Evolutionary conservation across 768 basidiomycete species (phyloP).

Genomic region (Chiua virens): DNA sequence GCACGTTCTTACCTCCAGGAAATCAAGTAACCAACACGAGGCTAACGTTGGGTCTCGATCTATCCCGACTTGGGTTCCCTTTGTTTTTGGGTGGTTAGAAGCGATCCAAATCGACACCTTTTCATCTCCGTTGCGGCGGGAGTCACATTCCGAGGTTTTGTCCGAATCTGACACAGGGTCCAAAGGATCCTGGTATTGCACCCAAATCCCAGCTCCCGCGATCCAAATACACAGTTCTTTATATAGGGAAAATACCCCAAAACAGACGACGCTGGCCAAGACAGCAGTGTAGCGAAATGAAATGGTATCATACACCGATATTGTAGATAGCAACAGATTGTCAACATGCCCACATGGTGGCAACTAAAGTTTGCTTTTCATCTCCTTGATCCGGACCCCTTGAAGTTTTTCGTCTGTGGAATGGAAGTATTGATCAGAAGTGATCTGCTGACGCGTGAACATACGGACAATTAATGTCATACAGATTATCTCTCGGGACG

Average conservation of each 20-base stretch:
- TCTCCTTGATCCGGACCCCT: slow-evolving; percentile 40
- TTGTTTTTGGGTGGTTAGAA: slow-evolving; percentile 6
- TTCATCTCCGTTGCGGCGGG: background rate
- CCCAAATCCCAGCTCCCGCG: background rate
- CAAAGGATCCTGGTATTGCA: background rate
- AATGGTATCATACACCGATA: background rate
- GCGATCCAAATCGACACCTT: background rate
- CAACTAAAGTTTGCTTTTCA: slow-evolving; percentile 40
- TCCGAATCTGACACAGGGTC: background rate
- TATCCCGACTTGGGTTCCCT: slow-evolving; percentile 15
- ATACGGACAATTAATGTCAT: slow-evolving; percentile 75
- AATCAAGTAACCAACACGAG: slow-evolving; percentile 9
- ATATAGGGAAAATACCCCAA: background rate
- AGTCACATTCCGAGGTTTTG: background rate
- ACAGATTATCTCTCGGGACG: slow-evolving; percentile 74
- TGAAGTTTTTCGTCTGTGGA: slow-evolving; percentile 43
- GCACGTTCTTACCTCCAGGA: slow-evolving; percentile 4
- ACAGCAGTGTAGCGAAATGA: background rate
- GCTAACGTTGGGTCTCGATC: background rate
- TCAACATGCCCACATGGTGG: background rate
- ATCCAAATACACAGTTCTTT: background rate
- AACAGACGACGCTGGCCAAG: no score
- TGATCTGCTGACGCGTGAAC: background rate
- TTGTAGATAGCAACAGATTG: background rate
- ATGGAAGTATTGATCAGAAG: slow-evolving; percentile 4